These are phyloP conservation scores for Cryptococcus deneoformans DNA, from an alignment of 1,284 basidiomycete genomes.

Conservation along the genomic window DNA sequence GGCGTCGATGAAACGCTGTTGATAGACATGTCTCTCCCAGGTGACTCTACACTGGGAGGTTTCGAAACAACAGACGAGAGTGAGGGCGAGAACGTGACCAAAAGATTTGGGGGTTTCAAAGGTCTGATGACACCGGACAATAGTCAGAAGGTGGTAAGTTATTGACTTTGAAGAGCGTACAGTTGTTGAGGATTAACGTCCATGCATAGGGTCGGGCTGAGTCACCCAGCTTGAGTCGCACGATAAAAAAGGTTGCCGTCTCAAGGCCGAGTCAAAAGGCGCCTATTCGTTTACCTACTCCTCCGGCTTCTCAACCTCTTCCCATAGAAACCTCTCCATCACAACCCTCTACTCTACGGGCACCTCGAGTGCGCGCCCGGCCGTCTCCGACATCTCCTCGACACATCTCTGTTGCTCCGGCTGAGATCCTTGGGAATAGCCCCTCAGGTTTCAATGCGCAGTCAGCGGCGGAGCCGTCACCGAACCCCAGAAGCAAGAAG, in stretches of 20 bases:
- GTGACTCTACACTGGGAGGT: constrained; percentile 4
- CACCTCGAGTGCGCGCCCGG: constrained; percentile 20
- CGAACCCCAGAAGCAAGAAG: constrained; percentile 30
- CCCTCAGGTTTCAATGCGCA: constrained; percentile 14
- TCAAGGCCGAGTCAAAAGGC: background rate
- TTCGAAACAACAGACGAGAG: constrained; percentile 15
- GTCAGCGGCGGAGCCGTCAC: constrained; percentile 19
- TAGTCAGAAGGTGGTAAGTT: constrained; percentile 18
- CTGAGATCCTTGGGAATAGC: constrained; percentile 3
- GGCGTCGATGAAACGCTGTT: constrained; percentile 20
- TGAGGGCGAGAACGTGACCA: constrained; percentile 9
- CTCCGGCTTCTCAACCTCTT: constrained; percentile 23
- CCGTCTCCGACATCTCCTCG: constrained; percentile 28
- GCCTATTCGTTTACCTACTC: constrained; percentile 26
- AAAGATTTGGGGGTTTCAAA: constrained; percentile 1
- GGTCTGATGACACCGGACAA: constrained; percentile 33
- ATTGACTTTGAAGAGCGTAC: background rate
- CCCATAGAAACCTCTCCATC: background rate
- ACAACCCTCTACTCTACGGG: constrained; percentile 4
- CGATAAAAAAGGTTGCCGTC: constrained; percentile 12
- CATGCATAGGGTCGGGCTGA: background rate
- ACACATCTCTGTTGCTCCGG: constrained; percentile 6
- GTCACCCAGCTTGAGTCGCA: background rate
- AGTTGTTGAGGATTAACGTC: background rate
- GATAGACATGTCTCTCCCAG: constrained; percentile 15